Conservation (phyloP, 1,284 basidiomycete genomes). For the Microstroma glucosiphilum region DNA sequence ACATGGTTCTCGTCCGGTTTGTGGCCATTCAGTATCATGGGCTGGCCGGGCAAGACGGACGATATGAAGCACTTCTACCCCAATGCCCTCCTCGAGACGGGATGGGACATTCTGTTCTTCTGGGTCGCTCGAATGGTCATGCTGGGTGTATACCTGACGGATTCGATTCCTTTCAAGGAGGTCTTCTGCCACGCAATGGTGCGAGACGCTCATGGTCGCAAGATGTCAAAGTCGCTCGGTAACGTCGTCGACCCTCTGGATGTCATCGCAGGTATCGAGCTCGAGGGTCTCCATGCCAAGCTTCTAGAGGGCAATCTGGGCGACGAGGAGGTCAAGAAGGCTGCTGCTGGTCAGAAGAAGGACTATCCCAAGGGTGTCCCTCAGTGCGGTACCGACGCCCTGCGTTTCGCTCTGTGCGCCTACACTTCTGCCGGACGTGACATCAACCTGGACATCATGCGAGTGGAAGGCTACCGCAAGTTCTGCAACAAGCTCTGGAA, state of each 20-base stretch:
- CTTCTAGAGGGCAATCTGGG: conserved; percentile 87
- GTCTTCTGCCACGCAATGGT: conserved; percentile 99
- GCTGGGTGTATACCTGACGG: conserved; percentile 84
- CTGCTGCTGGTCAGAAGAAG: conserved; percentile 93
- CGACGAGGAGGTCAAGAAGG: conserved; percentile 85
- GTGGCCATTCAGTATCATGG: conserved; percentile 97
- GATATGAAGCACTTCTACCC: conserved; percentile 68
- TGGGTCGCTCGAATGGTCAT: conserved; percentile 99
- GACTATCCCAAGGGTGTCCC: conserved; percentile 99
- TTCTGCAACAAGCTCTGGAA: conserved; percentile 99
- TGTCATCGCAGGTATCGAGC: conserved; percentile 78
- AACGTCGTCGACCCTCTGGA: conserved; percentile 98
- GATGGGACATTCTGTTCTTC: conserved; percentile 99
- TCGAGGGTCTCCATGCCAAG: conserved; percentile 81
- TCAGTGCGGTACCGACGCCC: conserved; percentile 93
- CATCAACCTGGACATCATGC: conserved; percentile 70
- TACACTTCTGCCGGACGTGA: conserved; percentile 67
- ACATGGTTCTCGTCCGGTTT: conserved; percentile 98
- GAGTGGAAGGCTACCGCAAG: conserved; percentile 98
- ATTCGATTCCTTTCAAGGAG: conserved; percentile 86
- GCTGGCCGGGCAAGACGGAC: conserved; percentile 70
- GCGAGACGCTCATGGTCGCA: conserved; percentile 93
- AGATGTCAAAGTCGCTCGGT: conserved; percentile 97
- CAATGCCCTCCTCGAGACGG: conserved; percentile 82
- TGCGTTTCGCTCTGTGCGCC: conserved; percentile 89